Base-by-base conservation (phyloP, 2,329 filamentous ascomycete species). In the Apiospora marii region DNA sequence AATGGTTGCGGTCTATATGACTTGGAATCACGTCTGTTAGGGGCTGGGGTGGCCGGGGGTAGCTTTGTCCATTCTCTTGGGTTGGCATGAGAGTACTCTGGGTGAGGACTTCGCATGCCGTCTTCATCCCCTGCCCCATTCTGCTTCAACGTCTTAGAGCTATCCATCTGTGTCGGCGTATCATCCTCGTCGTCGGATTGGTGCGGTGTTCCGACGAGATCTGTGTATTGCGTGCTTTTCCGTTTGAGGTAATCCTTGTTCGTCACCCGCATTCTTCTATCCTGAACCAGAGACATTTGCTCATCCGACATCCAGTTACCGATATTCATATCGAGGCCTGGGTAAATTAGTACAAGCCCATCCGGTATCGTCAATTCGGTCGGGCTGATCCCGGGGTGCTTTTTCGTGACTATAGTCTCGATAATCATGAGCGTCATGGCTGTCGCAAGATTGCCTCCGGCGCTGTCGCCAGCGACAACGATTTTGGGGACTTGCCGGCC, bases 301-400 rank as follows among this genome's bases (percentile, higher is more conserved):
- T 98, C 96, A 78, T 98, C 96, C 0, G 94, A 95, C 95, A 99
- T 98, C 96, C 96, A 99, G 82, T 95, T 98, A 49, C 94, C 94
- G 76, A 98, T 98, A 79, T 97, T 98, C 93, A 98, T 95, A 79
- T 98, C 96, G 73, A 99, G 85, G 0, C 92, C 92, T 0, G 96
- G 96, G 78, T 99, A 99, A 73, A 97, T 91, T 68, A 98, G 87
- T 0, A 98, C 87, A 10, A 98, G 83, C 0, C 95, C 96, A 70
- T 93, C 92, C 0, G 96, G 96, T 0, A 89, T 81, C 0, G 95
- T 92, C 7, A 98, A 86, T 2, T 90, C 85, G 27, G 84, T 84
- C 74, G 91, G 87, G 19, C 86, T 87, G 72, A 87, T 84, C 81
- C 87, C 90, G 68, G 87, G 84, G 34, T 88, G 86, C 34, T 87